Conservation (phyloP, 2,329 filamentous ascomycete species). For the Alternaria consortialis region DNA sequence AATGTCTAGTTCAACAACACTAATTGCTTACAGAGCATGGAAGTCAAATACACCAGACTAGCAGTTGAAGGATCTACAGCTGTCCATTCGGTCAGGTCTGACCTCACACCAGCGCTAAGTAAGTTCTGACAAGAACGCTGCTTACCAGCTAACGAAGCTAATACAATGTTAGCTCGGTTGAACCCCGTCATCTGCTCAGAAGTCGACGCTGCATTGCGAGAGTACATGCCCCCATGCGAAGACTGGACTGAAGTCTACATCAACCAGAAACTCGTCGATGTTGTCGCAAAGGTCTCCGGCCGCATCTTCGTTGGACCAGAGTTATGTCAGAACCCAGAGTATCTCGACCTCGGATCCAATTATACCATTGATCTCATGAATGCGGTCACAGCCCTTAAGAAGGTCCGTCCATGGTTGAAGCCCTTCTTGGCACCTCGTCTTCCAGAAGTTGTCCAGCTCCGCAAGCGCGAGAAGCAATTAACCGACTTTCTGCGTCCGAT, state of each 20-base stretch:
- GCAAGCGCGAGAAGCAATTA: slow-evolving; percentile 25
- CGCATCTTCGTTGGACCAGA: slow-evolving; percentile 47
- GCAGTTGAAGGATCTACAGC: slow-evolving; percentile 24
- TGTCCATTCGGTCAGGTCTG: slow-evolving; percentile 39
- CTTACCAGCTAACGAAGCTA: slow-evolving; percentile 12
- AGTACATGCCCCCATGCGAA: slow-evolving; percentile 39
- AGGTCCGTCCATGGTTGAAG: slow-evolving; percentile 35
- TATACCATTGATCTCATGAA: slow-evolving; percentile 46
- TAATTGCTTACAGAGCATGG: slow-evolving; percentile 36
- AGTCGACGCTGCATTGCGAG: slow-evolving; percentile 38
- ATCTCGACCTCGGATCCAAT: slow-evolving; percentile 39
- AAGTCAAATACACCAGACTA: slow-evolving; percentile 44
- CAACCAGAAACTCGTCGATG: slow-evolving; percentile 37
- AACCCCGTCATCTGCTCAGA: slow-evolving; percentile 41
- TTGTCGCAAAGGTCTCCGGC: slow-evolving; percentile 48
- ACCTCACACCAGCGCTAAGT: slow-evolving; percentile 50
- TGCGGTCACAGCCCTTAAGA: slow-evolving; percentile 40
- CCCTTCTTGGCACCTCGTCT: slow-evolving; percentile 38
- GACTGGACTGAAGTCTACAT: slow-evolving; percentile 46
- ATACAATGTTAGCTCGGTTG: slow-evolving; percentile 35
- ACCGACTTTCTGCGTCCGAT: slow-evolving; percentile 34
- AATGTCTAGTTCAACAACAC: not conserved
- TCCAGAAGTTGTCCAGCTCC: slow-evolving; percentile 33
- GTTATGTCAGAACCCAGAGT: slow-evolving; percentile 40
- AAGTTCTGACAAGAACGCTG: slow-evolving; percentile 3